A percentile compares a stretch with the other conserved stretches of the same genome.
Evolutionary conservation across 306 rosid genomes (phyloP).

Genomic region (Prunus fruticosa): DNA sequence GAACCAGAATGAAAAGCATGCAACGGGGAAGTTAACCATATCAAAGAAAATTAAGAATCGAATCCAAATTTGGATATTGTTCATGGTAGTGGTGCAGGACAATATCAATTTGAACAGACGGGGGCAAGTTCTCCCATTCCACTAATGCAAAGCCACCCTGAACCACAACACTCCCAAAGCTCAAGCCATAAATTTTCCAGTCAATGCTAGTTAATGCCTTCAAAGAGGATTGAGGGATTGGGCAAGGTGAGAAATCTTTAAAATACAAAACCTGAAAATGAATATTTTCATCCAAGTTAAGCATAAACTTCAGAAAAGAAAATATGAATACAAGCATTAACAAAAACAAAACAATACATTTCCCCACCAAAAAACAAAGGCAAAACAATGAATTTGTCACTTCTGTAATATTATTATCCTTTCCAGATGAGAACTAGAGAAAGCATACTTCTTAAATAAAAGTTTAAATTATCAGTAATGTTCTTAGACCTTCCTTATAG

Average conservation of each 20-base stretch:
- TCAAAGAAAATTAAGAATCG: not conserved
- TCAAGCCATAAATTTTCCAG: slow-evolving; percentile 84
- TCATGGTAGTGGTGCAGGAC: slow-evolving; percentile 65
- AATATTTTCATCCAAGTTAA: slow-evolving; percentile 23
- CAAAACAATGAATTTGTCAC: not conserved
- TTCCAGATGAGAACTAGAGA: not conserved
- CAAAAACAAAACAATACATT: not conserved
- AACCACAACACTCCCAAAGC: slow-evolving; percentile 42
- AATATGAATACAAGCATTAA: not conserved
- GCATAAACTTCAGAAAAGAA: slow-evolving; percentile 7
- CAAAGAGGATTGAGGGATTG: slow-evolving; percentile 48
- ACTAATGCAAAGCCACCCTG: slow-evolving; percentile 52
- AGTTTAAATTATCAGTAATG: not conserved
- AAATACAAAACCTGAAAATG: slow-evolving; percentile 66
- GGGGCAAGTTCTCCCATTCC: slow-evolving; percentile 68
- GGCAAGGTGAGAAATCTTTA: slow-evolving; percentile 60
- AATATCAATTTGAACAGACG: slow-evolving; percentile 57
- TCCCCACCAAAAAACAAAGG: not conserved
- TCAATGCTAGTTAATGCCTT: slow-evolving; percentile 64
- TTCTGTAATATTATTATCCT: not conserved
- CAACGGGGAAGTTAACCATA: not conserved
- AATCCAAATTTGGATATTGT: slow-evolving; percentile 48
- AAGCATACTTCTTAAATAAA: not conserved
- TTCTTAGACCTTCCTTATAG: not conserved
- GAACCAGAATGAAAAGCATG: not conserved